These are phyloP conservation scores for Sarcocystis neurona DNA, from an alignment of 169 alveolate species.

Conservation along the genomic window DNA sequence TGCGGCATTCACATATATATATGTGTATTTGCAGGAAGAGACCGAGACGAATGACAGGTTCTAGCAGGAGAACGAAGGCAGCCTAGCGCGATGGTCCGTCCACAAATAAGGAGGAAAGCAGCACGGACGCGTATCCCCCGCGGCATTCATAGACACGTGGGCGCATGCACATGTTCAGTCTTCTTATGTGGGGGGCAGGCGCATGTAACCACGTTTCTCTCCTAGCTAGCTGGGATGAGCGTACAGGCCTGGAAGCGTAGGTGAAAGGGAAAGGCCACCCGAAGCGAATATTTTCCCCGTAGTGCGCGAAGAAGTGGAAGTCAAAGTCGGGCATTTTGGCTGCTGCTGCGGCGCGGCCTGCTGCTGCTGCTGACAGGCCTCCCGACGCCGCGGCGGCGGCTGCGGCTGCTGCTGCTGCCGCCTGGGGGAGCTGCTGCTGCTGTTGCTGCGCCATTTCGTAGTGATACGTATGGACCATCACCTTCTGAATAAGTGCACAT, in stretches of 20 bases:
- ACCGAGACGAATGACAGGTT: too few species aligned
- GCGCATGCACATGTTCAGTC: too few species aligned
- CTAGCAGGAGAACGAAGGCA: too few species aligned
- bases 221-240: neutral
- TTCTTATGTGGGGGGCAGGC: too few species aligned
- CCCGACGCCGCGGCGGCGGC: slow-evolving; percentile 3
- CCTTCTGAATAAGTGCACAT: slow-evolving; percentile 73
- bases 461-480: slow-evolving; percentile 73
- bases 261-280: slow-evolving; percentile 87
- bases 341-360: slow-evolving; percentile 10
- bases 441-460: slow-evolving; percentile 69
- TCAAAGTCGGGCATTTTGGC: slow-evolving; percentile 47
- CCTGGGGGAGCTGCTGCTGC: too few species aligned
- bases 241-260: slow-evolving; percentile 73
- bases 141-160: too few species aligned
- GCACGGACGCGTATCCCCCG: too few species aligned
- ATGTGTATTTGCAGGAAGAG: too few species aligned
- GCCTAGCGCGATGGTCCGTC: too few species aligned
- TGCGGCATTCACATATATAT: too few species aligned
- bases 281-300: slow-evolving; percentile 76
- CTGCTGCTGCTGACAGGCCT: neutral
- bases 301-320: slow-evolving; percentile 70
- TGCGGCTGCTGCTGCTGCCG: neutral
- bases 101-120: too few species aligned
- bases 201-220: too few species aligned